Evolutionary conservation across 768 basidiomycete species (phyloP), one percentile per base, ranked within the genome.

Genomic region (Lactarius sanguifluus): DNA sequence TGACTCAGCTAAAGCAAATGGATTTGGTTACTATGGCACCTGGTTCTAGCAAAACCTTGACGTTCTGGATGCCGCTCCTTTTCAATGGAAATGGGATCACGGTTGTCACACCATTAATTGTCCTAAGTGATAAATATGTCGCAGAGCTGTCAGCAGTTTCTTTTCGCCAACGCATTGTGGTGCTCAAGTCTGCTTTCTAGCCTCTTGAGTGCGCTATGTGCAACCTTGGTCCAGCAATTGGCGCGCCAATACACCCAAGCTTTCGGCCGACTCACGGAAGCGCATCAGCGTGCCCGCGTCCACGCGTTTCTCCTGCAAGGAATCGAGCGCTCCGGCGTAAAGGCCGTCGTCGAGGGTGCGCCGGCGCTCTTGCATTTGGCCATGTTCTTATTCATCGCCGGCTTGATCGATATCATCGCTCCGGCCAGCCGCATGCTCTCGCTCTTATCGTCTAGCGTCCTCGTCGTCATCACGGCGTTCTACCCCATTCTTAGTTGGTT

Each of bases 311-410:
- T 66, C 13, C 57, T 58, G 28, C 55, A 62, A 7, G 65, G 61
- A 28, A 66, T 66, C 50, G 65, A 66, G 40, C 25, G 28, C 28
- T 66, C 61, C 6, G 43, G 65, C n/a, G 61, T 60, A 16, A 43
- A 57, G 50, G 54, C 28, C 10, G 61, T 66, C 3, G 65, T 62
- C 30, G 65, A 66, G 18, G 65, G 30, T 3, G 41, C 62, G 7
- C 61, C 61, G 23, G 47, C 55, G 18, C 52, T 66, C 32, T 25
- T 66, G 30, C 61, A 66, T 23, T 13, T 62, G 10, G 28, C 65
- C 3, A 16, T 66, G 23, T 66, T 66, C 43, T 38, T 68, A 38
- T 68, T 66, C 59, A 61, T 68, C 34, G 61, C 38, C 20, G 67
- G 67, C 28, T 23, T 68, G 13, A 15, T 34, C n/a, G 58, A 50